phyloP scores from a whole-genome alignment of 148 eudicot species.

The Cornus controversa region DNA sequence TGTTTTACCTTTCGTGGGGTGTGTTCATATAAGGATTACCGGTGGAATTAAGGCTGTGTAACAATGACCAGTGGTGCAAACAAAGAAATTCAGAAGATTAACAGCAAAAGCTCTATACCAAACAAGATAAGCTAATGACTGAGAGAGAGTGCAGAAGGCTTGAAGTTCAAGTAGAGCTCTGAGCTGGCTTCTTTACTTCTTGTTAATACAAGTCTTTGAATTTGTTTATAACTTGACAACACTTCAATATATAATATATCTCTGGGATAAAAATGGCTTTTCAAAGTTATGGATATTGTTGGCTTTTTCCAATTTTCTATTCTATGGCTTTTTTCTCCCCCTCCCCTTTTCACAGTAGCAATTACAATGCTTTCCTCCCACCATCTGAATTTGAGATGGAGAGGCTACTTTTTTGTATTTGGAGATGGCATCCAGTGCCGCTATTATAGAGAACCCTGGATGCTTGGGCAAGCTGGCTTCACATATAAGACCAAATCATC shows the following conservation, averaged over 20 bases:
- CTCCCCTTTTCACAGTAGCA: background rate
- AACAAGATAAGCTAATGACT: background rate
- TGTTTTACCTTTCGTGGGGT: background rate
- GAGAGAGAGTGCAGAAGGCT: background rate
- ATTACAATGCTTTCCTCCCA: background rate
- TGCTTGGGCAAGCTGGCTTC: slow-evolving; percentile 7
- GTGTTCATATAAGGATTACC: background rate
- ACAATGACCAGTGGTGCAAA: background rate
- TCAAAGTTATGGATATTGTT: slow-evolving; percentile 1
- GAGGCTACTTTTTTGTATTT: background rate
- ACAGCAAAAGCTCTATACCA: background rate
- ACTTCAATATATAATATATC: background rate
- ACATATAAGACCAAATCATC: background rate
- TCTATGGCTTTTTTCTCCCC: background rate
- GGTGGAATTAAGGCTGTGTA: background rate
- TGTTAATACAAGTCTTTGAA: slow-evolving; percentile 2
- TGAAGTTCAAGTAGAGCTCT: background rate
- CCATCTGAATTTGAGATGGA: background rate
- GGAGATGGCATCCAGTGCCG: background rate
- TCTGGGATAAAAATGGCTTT: background rate
- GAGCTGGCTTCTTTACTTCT: background rate
- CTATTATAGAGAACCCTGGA: slow-evolving; percentile 4
- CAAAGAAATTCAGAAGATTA: background rate
- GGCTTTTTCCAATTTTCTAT: background rate
- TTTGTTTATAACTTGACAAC: slow-evolving; percentile 8